Evolutionary conservation across 1,284 basidiomycete genomes (phyloP).

Genomic region (Anthracocystis walkeri): DNA sequence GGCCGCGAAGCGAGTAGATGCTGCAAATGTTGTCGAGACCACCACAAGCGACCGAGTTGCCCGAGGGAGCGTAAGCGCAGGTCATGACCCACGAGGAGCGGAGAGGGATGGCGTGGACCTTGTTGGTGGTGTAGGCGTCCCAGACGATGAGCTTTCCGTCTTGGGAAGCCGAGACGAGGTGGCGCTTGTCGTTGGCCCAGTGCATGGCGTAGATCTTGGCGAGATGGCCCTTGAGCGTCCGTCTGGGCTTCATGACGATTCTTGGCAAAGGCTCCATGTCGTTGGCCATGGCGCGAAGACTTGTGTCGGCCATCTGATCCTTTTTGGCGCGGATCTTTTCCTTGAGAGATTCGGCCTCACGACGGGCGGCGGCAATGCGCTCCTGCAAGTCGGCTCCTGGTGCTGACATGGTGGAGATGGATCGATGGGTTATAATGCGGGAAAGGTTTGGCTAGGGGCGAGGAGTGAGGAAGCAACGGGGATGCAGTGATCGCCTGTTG

Average conservation of each 20-base stretch:
- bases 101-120: conserved; percentile 97
- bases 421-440: not conserved
- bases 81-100: conserved; percentile 99
- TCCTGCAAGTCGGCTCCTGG: conserved; percentile 69
- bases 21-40: conserved; percentile 99
- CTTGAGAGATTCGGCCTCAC: conserved; percentile 95
- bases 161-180: conserved; percentile 97
- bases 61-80: conserved; percentile 96
- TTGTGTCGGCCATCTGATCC: conserved; percentile 95
- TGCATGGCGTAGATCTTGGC: conserved; percentile 99
- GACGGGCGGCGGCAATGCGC: conserved; percentile 88
- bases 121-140: conserved; percentile 99
- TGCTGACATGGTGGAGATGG: conserved; percentile 35
- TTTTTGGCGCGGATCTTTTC: conserved; percentile 95
- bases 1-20: conserved; percentile 86
- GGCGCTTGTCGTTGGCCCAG: conserved; percentile 95
- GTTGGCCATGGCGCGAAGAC: conserved; percentile 92
- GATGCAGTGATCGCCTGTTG: not conserved
- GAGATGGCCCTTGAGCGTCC: conserved; percentile 93
- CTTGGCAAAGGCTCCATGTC: conserved; percentile 94
- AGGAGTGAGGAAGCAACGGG: not conserved
- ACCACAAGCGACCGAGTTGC: conserved; percentile 96
- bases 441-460: not conserved
- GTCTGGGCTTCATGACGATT: conserved; percentile 92
- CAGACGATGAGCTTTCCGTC: conserved; percentile 99